A percentile compares a stretch with the other conserved stretches of the same genome.
phyloP scores from a whole-genome alignment of 768 basidiomycete species.

The Trametopsis cervina region DNA sequence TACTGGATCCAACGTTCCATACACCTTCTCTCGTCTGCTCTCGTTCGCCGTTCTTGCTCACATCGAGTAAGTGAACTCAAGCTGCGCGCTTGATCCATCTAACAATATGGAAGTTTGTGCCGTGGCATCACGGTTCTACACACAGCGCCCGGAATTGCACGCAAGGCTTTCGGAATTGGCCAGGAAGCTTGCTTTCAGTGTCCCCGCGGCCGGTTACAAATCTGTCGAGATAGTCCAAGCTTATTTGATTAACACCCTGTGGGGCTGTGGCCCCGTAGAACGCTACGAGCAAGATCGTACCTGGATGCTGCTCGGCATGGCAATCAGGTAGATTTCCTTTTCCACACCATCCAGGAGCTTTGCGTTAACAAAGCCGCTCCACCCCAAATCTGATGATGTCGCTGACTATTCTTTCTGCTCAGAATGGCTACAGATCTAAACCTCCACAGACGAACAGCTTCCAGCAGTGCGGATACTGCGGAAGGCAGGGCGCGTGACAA shows the following conservation, averaged over 20 bases:
- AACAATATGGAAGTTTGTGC: constrained; percentile 65
- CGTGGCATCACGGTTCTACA: constrained; percentile 89
- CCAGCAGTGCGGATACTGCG: constrained; percentile 56
- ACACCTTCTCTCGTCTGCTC: constrained; percentile 92
- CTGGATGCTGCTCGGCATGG: constrained; percentile 86
- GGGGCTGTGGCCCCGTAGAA: constrained; percentile 93
- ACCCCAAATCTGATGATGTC: constrained; percentile 10
- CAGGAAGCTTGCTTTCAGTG: constrained; percentile 82
- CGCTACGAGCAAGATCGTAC: constrained; percentile 96
- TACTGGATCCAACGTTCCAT: constrained; percentile 85
- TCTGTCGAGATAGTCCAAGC: constrained; percentile 95
- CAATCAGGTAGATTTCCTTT: constrained; percentile 48
- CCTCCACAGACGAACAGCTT: constrained; percentile 78
- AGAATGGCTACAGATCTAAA: constrained; percentile 97
- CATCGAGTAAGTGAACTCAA: constrained; percentile 59
- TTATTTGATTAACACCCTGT: constrained; percentile 80
- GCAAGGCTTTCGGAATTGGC: constrained; percentile 72
- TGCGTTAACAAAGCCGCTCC: neutral
- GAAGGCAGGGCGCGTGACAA: constrained; percentile 74
- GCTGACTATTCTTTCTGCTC: constrained; percentile 6
- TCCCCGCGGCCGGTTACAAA: constrained; percentile 84
- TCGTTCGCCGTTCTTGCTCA: constrained; percentile 90
- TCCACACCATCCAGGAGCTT: constrained; percentile 3
- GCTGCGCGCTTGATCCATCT: neutral
- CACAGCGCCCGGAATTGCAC: constrained; percentile 75